Percentiles rank a stretch among this genome's conserved stretches.
These are phyloP conservation scores for Piper betle DNA, from an alignment of 164 flowering plant genomes.

Conservation along the genomic window DNA sequence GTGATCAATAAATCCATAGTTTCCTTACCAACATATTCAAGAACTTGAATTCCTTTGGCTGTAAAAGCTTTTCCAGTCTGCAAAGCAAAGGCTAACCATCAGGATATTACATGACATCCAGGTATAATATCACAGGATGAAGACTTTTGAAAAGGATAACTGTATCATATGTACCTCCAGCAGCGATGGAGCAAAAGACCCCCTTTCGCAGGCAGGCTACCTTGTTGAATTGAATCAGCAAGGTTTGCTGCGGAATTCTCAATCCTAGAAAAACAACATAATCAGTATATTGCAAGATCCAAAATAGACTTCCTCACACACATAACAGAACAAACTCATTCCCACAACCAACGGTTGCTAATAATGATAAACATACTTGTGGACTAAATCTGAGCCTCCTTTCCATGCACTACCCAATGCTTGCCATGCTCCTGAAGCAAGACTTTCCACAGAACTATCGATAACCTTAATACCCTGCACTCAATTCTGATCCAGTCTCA, in stretches of 20 bases:
- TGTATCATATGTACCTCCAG: constrained; percentile 41
- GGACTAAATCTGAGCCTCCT: constrained; percentile 66
- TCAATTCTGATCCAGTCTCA: not conserved
- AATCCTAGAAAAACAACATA: constrained; percentile 33
- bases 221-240: constrained; percentile 64
- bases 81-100: not conserved
- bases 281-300: not conserved
- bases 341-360: not conserved
- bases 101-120: not conserved
- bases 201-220: constrained; percentile 42
- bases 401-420: constrained; percentile 83
- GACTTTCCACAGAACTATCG: constrained; percentile 77
- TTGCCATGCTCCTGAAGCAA: constrained; percentile 97
- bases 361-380: constrained; percentile 42
- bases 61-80: constrained; percentile 94
- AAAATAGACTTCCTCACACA: not conserved
- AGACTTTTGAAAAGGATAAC: not conserved
- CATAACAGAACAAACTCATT: not conserved
- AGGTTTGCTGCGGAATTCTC: constrained; percentile 69
- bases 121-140: not conserved
- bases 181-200: constrained; percentile 67
- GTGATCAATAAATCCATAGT: constrained; percentile 81
- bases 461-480: constrained; percentile 80
- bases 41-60: constrained; percentile 85
- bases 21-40: constrained; percentile 85